Conservation (phyloP, 2,329 filamentous ascomycete genomes). For the Chrysosporium keratinophilum region DNA sequence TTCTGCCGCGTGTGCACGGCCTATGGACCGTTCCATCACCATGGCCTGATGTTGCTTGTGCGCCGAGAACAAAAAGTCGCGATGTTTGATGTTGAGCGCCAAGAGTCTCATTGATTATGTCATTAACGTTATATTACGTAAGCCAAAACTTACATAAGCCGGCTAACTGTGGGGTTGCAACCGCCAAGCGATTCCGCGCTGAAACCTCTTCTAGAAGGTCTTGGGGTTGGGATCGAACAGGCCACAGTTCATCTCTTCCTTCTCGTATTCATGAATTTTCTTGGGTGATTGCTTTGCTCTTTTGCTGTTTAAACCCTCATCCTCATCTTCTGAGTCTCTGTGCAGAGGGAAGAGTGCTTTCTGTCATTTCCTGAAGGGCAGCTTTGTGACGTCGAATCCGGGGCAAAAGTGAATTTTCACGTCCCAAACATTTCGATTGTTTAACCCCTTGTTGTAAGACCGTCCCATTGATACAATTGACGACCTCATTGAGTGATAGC, state of each 20-base stretch:
- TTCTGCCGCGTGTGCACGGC: no score
- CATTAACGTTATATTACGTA: not conserved
- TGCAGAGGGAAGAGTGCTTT: not conserved
- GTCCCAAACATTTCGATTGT: no score
- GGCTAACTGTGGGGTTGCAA: slow-evolving; percentile 6
- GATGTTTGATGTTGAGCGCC: not conserved
- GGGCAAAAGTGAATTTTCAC: no score
- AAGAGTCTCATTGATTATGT: not conserved
- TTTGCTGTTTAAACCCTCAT: not conserved
- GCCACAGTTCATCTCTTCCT: slow-evolving; percentile 7
- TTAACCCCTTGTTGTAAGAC: not conserved
- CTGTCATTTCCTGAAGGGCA: not conserved
- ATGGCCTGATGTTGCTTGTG: no score
- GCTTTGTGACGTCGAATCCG: not conserved
- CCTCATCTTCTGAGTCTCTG: not conserved
- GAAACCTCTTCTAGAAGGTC: slow-evolving; percentile 9
- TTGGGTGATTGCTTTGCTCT: not conserved
- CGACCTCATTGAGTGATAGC: not conserved
- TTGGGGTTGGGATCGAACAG: not conserved
- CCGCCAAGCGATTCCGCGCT: slow-evolving; percentile 3
- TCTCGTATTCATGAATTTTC: not conserved
- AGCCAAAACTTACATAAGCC: not conserved
- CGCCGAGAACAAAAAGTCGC: no score
- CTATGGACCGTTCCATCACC: no score
- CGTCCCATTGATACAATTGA: not conserved